Conservation (phyloP, 306 rosid species). For the Fagus sylvatica region DNA sequence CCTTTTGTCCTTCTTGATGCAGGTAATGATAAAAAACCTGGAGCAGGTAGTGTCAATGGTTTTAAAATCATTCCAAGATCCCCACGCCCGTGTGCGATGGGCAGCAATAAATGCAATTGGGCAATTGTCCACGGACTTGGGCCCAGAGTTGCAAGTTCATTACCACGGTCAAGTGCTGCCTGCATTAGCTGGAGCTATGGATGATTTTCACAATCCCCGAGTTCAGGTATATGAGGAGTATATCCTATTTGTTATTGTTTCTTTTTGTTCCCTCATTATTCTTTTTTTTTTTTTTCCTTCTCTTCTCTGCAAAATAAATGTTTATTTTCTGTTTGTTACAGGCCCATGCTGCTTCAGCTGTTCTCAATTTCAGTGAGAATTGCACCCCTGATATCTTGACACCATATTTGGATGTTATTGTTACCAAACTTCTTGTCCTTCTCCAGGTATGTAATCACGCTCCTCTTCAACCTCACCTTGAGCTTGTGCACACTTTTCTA, state of each 20-base stretch:
- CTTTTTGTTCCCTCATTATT: not conserved
- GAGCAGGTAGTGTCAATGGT: slow-evolving; percentile 68
- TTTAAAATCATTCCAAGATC: slow-evolving; percentile 54
- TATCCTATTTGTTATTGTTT: not conserved
- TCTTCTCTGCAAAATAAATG: not conserved
- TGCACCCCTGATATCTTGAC: slow-evolving; percentile 63
- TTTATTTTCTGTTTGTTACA: slow-evolving; percentile 25
- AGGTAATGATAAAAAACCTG: slow-evolving; percentile 68
- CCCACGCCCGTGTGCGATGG: slow-evolving; percentile 73
- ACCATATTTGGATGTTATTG: slow-evolving; percentile 73
- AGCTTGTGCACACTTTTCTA: not conserved
- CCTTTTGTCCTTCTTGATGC: slow-evolving; percentile 9
- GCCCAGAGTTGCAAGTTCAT: slow-evolving; percentile 64
- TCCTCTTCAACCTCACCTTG: not conserved
- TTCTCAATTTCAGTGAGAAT: slow-evolving; percentile 71
- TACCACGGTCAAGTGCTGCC: slow-evolving; percentile 63
- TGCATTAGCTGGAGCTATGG: slow-evolving; percentile 70
- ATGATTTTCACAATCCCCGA: slow-evolving; percentile 72
- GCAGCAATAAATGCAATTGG: slow-evolving; percentile 83
- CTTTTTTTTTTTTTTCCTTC: not conserved
- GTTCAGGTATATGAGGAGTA: slow-evolving; percentile 54
- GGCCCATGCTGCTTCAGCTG: slow-evolving; percentile 89
- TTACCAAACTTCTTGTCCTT: slow-evolving; percentile 69
- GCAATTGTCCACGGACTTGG: slow-evolving; percentile 75
- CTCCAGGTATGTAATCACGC: slow-evolving; percentile 54